Evolutionary conservation across 345 rosid species (phyloP), one percentile per base, ranked within the genome.

Genomic region (Aethionema arabicum): DNA sequence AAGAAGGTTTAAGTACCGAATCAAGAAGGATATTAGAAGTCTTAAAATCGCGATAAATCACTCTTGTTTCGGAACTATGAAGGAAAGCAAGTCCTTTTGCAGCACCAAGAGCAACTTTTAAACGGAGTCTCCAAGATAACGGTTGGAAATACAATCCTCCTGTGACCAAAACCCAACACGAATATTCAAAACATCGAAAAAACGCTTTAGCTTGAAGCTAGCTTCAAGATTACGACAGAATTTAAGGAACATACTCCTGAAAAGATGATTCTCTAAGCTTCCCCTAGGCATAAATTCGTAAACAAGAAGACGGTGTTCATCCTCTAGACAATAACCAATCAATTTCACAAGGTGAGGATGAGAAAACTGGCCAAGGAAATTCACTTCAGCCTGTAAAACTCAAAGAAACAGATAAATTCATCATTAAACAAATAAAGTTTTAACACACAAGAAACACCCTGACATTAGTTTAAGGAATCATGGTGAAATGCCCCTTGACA

Each of bases 231-330:
- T 32, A 1, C 11, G 15, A 29, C 62, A 66, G 21, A 35, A 52
- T 31, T 45, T 31, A 40, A 59, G 9, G n/a, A 42, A 77, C 93
- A 74, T 78, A 93, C 99, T 87, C 78, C 97, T 82, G 65, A 93
- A 93, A 48, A 93, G 93, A 77, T 93, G 99, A 68, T 93, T 90
- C 83, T 93, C 99, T 56, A 93, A 82, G 74, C 99, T 93, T 76
- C 99, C 99, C 4, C 96, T 85, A 52, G 96, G 87, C 97, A 90
- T 85, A 60, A 93, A 93, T 74, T 90, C 99, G 32, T 93, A 93
- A 16, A 85, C 99, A 71, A 93, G 90, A 68, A 93, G 76, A 72
- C 95, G 84, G 44, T 86, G 97, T 54, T 93, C 96, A 61, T 90
- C 97, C 77, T 93, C 97, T 11, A 83, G 76, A 77, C 97, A 93